These are phyloP conservation scores for Globisporangium ultimum DNA, from an alignment of 352 stramenopile genomes.

Conservation along the genomic window DNA sequence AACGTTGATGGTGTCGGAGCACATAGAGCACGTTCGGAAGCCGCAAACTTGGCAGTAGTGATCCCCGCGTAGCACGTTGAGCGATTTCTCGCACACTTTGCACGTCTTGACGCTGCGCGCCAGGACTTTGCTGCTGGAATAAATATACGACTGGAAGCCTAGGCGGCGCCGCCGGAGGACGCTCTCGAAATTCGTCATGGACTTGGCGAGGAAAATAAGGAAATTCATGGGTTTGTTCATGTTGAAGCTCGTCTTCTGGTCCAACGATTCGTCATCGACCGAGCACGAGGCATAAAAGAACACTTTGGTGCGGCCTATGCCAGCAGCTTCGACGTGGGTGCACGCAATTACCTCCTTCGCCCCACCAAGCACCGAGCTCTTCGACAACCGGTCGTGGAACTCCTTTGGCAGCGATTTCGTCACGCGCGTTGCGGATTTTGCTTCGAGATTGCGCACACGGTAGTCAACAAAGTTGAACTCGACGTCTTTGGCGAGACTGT, in stretches of 20 bases:
- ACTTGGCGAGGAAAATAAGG: conserved; percentile 16
- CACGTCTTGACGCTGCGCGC: conserved; percentile 20
- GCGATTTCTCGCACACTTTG: conserved; percentile 29
- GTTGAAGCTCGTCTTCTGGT: conserved; percentile 4
- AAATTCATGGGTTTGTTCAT: conserved; percentile 26
- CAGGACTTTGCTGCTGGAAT: conserved; percentile 17
- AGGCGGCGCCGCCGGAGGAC: conserved; percentile 25
- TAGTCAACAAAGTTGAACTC: conserved; percentile 13
- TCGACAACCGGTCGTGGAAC: conserved; percentile 42
- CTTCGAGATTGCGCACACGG: conserved; percentile 9
- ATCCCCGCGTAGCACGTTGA: conserved; percentile 22
- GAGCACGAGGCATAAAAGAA: conserved; percentile 28
- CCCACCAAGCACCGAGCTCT: conserved; percentile 26
- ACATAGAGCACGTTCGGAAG: conserved; percentile 29
- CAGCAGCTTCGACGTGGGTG: conserved; percentile 21
- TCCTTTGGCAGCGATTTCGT: conserved; percentile 65
- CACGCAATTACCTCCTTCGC: conserved; percentile 26
- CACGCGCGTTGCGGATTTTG: conserved; percentile 39
- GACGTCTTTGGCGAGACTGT: conserved; percentile 28
- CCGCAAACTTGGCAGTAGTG: conserved; percentile 38
- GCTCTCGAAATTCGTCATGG: conserved; percentile 14
- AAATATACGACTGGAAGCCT: conserved; percentile 32
- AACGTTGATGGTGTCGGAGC: conserved; percentile 20
- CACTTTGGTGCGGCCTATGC: conserved; percentile 16
- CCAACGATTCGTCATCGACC: conserved; percentile 20